Percentiles rank a stretch among this genome's conserved stretches.
Evolutionary conservation across 1,284 basidiomycete genomes (phyloP).

Genomic region (Ustilago vetiveriae): DNA sequence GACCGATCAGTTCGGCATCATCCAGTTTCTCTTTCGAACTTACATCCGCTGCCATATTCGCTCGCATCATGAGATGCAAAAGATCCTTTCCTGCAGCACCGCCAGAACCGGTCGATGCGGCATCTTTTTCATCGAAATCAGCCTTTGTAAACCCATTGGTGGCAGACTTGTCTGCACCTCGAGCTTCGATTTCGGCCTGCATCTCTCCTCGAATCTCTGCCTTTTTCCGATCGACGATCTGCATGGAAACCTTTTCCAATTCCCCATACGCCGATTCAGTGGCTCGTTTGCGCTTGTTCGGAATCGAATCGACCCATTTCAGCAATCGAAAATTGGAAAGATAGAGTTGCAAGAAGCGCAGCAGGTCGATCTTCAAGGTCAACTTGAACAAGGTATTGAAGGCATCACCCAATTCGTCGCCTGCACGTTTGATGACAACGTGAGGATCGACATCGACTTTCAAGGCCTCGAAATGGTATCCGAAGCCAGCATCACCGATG

Average conservation of each 20-base stretch:
- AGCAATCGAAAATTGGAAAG: conserved; percentile 50
- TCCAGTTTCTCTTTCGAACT: conserved; percentile 36
- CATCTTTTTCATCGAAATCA: conserved; percentile 46
- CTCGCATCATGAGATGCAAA: conserved; percentile 59
- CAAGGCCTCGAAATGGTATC: conserved; percentile 48
- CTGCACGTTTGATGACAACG: conserved; percentile 11
- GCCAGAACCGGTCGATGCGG: neutral
- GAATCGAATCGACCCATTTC: conserved; percentile 56
- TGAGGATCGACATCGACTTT: conserved; percentile 29
- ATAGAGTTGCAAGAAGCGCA: conserved; percentile 44
- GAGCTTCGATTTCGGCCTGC: conserved; percentile 20
- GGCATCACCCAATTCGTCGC: conserved; percentile 41
- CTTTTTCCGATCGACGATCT: conserved; percentile 52
- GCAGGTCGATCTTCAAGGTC: conserved; percentile 25
- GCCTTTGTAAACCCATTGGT: conserved; percentile 42
- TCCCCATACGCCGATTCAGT: conserved; percentile 34
- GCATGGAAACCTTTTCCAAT: conserved; percentile 40
- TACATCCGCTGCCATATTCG: conserved; percentile 61
- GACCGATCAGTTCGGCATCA: conserved; percentile 58
- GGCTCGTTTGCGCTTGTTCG: conserved; percentile 40
- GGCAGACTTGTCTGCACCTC: neutral
- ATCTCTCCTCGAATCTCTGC: conserved; percentile 53
- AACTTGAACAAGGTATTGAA: conserved; percentile 48
- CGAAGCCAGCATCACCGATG: conserved; percentile 60
- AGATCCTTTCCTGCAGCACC: conserved; percentile 56